Percentiles rank a stretch among this genome's conserved stretches.
Conservation (phyloP, 176 grass and related monocot genomes). For the Aegilops tauschii region DNA sequence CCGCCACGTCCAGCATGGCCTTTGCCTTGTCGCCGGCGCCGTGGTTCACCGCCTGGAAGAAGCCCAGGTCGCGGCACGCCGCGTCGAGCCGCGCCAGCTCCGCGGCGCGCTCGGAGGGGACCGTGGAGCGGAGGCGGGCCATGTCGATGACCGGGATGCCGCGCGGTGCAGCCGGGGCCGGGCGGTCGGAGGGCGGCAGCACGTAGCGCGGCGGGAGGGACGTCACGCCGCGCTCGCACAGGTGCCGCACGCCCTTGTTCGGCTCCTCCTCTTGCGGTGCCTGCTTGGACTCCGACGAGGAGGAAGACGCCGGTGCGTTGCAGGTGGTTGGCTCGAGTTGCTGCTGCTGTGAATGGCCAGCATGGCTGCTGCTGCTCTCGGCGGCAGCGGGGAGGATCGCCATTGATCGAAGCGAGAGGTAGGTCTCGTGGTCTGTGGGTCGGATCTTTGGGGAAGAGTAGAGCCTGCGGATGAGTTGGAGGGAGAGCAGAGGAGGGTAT, state of each 20-base stretch:
- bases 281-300: not conserved
- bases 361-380: not conserved
- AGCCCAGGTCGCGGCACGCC: conserved; percentile 71
- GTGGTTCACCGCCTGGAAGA: conserved; percentile 99
- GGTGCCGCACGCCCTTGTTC: conserved; percentile 52
- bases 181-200: conserved; percentile 49
- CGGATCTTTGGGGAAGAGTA: not conserved
- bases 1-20: conserved; percentile 52
- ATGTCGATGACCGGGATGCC: conserved; percentile 67
- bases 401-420: not conserved
- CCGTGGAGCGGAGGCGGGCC: conserved; percentile 18
- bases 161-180: not conserved
- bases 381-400: not conserved
- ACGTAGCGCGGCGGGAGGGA: conserved; percentile 55
- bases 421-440: not conserved
- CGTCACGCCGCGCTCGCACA: conserved; percentile 58
- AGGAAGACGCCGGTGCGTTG: not conserved
- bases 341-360: not conserved
- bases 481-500: not conserved
- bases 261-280: not conserved
- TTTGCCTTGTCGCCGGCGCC: not conserved
- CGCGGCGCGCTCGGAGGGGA: conserved; percentile 18
- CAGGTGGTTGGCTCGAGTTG: not conserved
- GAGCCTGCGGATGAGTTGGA: not conserved
- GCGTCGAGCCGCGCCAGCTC: conserved; percentile 43